Percentiles rank a stretch among this genome's conserved stretches.
Evolutionary conservation across 331 rosid species (phyloP).

Genomic region (Quercus tomentella): DNA sequence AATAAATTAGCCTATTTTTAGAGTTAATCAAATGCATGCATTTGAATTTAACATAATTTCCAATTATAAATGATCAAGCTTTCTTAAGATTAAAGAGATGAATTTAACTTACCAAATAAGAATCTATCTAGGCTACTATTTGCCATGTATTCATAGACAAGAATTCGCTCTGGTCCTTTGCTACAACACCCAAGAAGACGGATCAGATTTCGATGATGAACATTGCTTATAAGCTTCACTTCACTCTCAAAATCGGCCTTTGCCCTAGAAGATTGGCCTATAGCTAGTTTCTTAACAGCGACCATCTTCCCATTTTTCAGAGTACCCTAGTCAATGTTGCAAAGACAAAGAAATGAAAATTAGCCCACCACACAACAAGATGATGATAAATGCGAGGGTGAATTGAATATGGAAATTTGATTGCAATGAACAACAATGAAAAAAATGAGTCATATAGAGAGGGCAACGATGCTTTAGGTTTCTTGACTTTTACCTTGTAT

Average conservation of each 20-base stretch:
- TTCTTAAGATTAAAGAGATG: neutral
- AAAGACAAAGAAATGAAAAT: neutral
- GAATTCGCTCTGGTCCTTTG: slow-evolving; percentile 64
- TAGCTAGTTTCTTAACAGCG: slow-evolving; percentile 56
- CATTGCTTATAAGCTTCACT: slow-evolving; percentile 66
- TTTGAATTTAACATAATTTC: neutral
- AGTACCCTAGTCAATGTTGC: slow-evolving; percentile 45
- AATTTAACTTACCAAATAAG: slow-evolving; percentile 51
- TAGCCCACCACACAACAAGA: neutral
- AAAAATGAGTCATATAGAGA: neutral
- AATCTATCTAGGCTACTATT: slow-evolving; percentile 60
- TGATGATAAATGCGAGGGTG: neutral
- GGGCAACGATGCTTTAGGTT: neutral
- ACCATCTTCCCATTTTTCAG: slow-evolving; percentile 61
- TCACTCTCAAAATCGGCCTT: slow-evolving; percentile 58
- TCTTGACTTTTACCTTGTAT: slow-evolving; percentile 45
- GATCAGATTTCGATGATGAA: slow-evolving; percentile 66
- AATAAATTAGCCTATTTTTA: neutral
- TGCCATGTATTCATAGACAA: slow-evolving; percentile 69
- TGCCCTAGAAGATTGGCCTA: slow-evolving; percentile 41
- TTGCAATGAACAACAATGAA: neutral
- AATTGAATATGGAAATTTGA: neutral
- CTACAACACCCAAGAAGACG: slow-evolving; percentile 76
- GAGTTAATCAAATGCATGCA: neutral
- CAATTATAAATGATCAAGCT: neutral